Evolutionary conservation across 305 asterid genomes (phyloP).

Genomic region (Euphrasia arctica): DNA sequence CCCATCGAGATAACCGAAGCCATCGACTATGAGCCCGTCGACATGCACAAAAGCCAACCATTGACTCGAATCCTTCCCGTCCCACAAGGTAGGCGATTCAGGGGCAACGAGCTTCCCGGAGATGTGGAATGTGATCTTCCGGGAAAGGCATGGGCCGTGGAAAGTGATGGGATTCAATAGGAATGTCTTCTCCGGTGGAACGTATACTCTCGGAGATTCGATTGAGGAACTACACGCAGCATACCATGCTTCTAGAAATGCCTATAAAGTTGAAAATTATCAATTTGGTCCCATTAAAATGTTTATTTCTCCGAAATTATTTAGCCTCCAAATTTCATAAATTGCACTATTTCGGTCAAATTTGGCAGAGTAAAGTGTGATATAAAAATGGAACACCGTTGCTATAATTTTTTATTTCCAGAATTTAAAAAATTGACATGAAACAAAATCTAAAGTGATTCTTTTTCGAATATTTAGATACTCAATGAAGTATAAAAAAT

Average conservation of each 20-base stretch:
- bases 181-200: constrained; percentile 45
- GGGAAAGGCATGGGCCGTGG: constrained; percentile 59
- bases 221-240: constrained; percentile 44
- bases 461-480: too few species aligned
- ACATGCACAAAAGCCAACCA: constrained; percentile 55
- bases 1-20: constrained; percentile 56
- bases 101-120: constrained; percentile 69
- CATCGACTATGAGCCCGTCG: constrained; percentile 48
- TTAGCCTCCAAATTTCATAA: too few species aligned
- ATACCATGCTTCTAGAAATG: constrained; percentile 66
- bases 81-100: constrained; percentile 48
- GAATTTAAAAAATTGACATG: too few species aligned
- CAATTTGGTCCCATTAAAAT: too few species aligned
- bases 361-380: too few species aligned
- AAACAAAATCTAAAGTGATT: too few species aligned
- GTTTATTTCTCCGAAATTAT: too few species aligned
- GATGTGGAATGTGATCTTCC: constrained; percentile 39
- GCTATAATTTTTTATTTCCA: too few species aligned
- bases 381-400: too few species aligned
- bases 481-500: too few species aligned
- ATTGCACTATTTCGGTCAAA: too few species aligned
- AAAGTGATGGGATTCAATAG: constrained; percentile 47
- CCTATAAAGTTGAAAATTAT: constrained; percentile 24
- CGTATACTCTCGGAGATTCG: constrained; percentile 31
- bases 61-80: constrained; percentile 43